These are phyloP conservation scores for Ilex aquifolium DNA, from an alignment of 257 asterid genomes.

Conservation along the genomic window DNA sequence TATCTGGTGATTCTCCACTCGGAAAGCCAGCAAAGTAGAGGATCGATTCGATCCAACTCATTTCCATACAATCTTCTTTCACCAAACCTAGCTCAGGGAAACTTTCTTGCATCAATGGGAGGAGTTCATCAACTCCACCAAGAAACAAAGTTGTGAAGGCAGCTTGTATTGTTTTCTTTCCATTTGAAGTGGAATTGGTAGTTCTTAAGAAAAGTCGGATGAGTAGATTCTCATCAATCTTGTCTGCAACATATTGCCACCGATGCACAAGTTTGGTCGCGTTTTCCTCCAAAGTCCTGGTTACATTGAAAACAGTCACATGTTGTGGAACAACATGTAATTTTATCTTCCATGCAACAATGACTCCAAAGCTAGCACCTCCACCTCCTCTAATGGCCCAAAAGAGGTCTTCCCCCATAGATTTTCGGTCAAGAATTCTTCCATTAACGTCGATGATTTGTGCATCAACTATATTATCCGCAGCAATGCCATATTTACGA, in stretches of 20 bases:
- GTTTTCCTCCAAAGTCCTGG: not conserved
- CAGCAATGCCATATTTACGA: conserved; percentile 30
- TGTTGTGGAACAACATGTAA: not conserved
- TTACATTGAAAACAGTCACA: not conserved
- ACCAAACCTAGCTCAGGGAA: no score
- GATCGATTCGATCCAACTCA: no score
- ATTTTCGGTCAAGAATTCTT: conserved; percentile 20
- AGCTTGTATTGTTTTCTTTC: no score
- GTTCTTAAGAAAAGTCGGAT: no score
- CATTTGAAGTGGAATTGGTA: no score
- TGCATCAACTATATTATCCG: conserved; percentile 34
- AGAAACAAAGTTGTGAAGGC: no score
- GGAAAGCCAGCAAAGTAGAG: no score
- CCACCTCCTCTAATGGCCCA: conserved; percentile 48
- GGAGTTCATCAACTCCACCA: no score
- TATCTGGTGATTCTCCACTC: no score
- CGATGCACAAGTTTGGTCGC: not conserved
- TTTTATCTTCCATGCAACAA: not conserved
- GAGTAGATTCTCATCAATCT: not conserved
- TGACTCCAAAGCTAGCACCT: conserved; percentile 22
- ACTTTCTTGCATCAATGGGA: no score
- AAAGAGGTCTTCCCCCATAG: conserved; percentile 41
- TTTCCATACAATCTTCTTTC: no score
- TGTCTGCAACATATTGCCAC: conserved; percentile 6
- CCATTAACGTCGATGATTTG: conserved; percentile 29